phyloP scores from a whole-genome alignment of 2,329 filamentous ascomycete genomes.

The Purpureocillium lavendulum region DNA sequence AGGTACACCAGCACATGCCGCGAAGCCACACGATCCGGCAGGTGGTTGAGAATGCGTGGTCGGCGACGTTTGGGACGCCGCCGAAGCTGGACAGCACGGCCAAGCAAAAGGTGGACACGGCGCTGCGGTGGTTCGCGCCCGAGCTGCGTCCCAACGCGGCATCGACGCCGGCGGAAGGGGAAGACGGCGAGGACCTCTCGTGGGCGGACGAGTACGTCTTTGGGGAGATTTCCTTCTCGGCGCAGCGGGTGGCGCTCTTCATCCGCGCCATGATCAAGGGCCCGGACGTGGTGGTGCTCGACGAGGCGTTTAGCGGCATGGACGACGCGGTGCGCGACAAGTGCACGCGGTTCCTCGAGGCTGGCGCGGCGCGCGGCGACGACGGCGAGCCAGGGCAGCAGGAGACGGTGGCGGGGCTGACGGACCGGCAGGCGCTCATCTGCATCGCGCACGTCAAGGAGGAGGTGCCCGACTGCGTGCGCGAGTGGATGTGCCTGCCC shows the following conservation, averaged over 20 bases:
- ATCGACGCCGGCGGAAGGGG: slow-evolving; percentile 6
- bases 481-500: slow-evolving; percentile 81
- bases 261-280: slow-evolving; percentile 72
- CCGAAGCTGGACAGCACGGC: slow-evolving; percentile 55
- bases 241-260: slow-evolving; percentile 80
- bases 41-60: slow-evolving; percentile 79
- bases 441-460: slow-evolving; percentile 87
- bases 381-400: no score
- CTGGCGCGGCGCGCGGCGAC: slow-evolving; percentile 16
- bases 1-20: slow-evolving; percentile 90
- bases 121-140: slow-evolving; percentile 66
- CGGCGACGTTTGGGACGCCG: slow-evolving; percentile 71
- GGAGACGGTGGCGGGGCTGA: slow-evolving; percentile 53
- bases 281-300: slow-evolving; percentile 74
- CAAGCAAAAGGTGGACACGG: slow-evolving; percentile 54
- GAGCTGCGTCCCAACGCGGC: slow-evolving; percentile 57
- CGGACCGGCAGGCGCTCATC: slow-evolving; percentile 69
- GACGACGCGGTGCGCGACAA: slow-evolving; percentile 75
- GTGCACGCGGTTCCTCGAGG: slow-evolving; percentile 66
- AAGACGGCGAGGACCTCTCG: slow-evolving; percentile 21
- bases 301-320: slow-evolving; percentile 85
- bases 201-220: slow-evolving; percentile 67
- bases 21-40: slow-evolving; percentile 63
- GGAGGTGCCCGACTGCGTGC: slow-evolving; percentile 76
- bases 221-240: slow-evolving; percentile 67